Conservation (phyloP, 2,329 filamentous ascomycete species). For the Endothia cerciana region DNA sequence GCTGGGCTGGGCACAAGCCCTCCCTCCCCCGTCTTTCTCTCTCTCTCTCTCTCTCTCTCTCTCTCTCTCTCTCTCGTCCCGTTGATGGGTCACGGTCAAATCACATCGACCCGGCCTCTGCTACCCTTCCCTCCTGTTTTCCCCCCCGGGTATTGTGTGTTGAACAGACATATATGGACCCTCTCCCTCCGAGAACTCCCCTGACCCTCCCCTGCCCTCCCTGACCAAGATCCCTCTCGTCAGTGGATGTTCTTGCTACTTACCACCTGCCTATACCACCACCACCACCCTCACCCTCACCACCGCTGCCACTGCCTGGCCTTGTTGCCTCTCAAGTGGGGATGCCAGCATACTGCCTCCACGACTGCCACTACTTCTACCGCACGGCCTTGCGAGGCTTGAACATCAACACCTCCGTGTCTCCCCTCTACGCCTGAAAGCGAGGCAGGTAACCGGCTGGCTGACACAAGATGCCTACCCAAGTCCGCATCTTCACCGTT, state of each 20-base stretch:
- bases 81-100: not conserved
- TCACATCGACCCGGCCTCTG: conserved; percentile 10
- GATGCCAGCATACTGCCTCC: conserved; percentile 82
- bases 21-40: no score
- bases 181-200: not conserved
- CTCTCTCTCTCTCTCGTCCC: not conserved
- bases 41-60: not conserved
- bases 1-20: no score
- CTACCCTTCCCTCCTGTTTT: not conserved
- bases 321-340: conserved; percentile 36
- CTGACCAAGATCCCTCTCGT: not conserved
- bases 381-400: conserved; percentile 86
- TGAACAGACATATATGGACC: conserved; percentile 16
- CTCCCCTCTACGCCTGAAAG: conserved; percentile 71
- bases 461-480: conserved; percentile 62
- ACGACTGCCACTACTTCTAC: conserved; percentile 94
- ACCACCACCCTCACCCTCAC: not conserved
- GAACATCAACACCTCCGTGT: conserved; percentile 79
- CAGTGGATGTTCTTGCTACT: not conserved
- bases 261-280: not conserved
- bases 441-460: conserved; percentile 35
- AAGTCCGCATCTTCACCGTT: conserved; percentile 70
- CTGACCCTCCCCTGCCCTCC: not conserved
- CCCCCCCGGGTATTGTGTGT: not conserved
- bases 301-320: not conserved